These are phyloP conservation scores for Apophysomyces trapeziformis DNA, from an alignment of 371 early-diverging fungal species.

Conservation along the genomic window DNA sequence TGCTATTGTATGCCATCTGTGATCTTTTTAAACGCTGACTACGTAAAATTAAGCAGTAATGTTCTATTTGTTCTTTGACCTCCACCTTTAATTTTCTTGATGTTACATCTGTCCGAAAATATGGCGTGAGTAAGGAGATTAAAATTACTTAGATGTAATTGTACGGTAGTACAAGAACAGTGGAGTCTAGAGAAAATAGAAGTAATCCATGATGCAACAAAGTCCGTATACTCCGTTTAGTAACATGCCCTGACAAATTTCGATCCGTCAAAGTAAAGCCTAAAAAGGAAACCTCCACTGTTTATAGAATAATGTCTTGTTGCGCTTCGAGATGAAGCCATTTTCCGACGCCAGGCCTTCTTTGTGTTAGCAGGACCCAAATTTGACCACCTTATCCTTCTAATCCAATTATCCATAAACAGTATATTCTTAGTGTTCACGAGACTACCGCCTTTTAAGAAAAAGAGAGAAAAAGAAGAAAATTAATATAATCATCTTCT, in stretches of 20 bases:
- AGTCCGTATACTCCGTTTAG: conserved; percentile 8
- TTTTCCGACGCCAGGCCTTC: conserved; percentile 6
- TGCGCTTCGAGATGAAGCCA: not conserved
- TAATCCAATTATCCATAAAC: not conserved
- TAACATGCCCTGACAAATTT: conserved; percentile 4
- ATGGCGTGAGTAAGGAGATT: conserved; percentile 10
- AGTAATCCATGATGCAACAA: conserved; percentile 5
- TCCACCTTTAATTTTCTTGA: not conserved
- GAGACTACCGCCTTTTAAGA: not conserved
- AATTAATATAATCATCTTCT: not conserved
- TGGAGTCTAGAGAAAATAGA: conserved; percentile 10
- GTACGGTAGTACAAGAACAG: conserved; percentile 4
- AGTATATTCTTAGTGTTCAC: not conserved
- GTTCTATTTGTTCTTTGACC: conserved; percentile 1
- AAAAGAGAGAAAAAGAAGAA: not conserved
- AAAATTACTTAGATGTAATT: not conserved
- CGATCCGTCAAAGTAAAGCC: conserved; percentile 4
- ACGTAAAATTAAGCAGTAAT: not conserved
- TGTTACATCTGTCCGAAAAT: conserved; percentile 5
- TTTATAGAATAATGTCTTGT: not conserved
- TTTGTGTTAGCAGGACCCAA: not conserved
- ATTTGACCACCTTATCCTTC: not conserved
- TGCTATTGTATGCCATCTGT: not conserved
- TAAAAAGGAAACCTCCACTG: conserved; percentile 7
- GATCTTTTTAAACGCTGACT: not conserved